A percentile compares a stretch with the other conserved stretches of the same genome.
These are phyloP conservation scores for Straminergon stramineum DNA, from an alignment of 225 moss, liverwort and hornwort species.

Conservation along the genomic window DNA sequence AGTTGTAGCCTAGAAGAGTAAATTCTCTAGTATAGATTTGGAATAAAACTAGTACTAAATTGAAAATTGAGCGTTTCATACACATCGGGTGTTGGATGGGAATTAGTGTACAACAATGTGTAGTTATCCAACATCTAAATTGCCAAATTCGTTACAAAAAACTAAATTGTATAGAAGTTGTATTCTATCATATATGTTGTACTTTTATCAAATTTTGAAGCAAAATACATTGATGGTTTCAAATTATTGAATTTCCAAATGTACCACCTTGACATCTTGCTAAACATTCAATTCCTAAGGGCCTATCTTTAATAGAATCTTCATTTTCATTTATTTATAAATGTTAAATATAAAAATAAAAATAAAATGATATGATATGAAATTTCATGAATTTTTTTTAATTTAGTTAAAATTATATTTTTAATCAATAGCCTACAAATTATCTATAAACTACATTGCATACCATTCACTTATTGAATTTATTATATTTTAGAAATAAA, in stretches of 20 bases:
- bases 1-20: background rate
- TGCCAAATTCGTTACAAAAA: background rate
- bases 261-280: background rate
- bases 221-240: background rate
- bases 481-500: background rate
- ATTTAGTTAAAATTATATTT: too few species aligned
- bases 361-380: background rate
- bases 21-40: background rate
- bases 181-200: background rate
- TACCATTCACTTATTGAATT: background rate
- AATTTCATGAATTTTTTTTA: background rate
- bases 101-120: background rate
- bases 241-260: background rate
- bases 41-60: background rate
- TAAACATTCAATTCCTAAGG: background rate
- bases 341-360: background rate
- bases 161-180: background rate
- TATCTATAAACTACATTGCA: background rate
- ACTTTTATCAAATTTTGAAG: background rate
- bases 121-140: background rate
- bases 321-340: background rate
- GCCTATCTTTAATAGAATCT: background rate
- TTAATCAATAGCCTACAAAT: background rate
- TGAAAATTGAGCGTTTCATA: background rate
- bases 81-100: fast-evolving